A percentile compares a stretch with the other conserved stretches of the same genome.
phyloP scores from a whole-genome alignment of 208 protist species.

The Leptomonas pyrrhocoris region DNA sequence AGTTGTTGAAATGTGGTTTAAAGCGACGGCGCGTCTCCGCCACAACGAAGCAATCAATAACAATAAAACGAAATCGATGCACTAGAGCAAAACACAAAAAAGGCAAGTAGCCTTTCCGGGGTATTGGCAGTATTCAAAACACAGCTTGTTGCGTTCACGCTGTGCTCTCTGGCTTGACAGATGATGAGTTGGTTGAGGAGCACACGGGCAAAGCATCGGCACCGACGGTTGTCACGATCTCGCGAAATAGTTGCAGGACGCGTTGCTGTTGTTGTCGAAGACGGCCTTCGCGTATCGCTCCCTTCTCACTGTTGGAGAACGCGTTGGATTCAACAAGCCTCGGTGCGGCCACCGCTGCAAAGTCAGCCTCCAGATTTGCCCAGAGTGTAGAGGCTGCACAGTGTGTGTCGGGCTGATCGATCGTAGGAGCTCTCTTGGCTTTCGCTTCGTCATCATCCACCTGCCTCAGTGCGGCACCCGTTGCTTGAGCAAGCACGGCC shows the following conservation, averaged over 20 bases:
- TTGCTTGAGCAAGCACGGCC: neutral
- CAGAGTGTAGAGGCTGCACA: neutral
- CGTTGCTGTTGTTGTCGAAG: constrained; percentile 19
- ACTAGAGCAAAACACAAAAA: no score
- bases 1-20: no score
- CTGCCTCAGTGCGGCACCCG: neutral
- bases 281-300: neutral
- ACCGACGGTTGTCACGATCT: constrained; percentile 1
- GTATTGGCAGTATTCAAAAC: no score
- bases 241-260: constrained; percentile 1
- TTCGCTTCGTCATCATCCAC: neutral
- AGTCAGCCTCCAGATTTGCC: constrained; percentile 1
- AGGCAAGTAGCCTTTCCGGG: no score
- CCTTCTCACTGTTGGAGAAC: neutral
- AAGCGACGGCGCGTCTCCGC: no score
- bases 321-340: neutral
- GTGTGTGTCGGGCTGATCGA: neutral
- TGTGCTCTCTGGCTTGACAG: neutral
- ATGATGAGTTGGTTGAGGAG: neutral
- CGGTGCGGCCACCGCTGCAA: neutral
- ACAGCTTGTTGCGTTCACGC: neutral
- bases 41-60: no score
- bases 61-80: no score
- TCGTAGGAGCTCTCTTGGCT: neutral
- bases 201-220: neutral